Evolutionary conservation across 768 basidiomycete species (phyloP).

Genomic region (Gloeophyllum trabeum): DNA sequence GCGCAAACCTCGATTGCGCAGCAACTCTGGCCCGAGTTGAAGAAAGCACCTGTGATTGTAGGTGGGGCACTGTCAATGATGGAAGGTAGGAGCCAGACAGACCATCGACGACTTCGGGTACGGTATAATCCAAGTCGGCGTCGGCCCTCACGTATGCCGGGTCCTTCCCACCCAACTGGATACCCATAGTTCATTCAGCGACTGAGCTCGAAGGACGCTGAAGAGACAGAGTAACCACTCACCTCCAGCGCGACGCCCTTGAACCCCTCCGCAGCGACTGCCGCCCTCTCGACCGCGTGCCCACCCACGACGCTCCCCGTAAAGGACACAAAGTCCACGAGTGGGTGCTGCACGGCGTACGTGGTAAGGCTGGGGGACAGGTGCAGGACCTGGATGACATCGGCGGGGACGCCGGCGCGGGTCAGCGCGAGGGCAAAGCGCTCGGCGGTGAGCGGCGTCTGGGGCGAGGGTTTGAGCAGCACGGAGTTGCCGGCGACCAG

Average conservation of each 20-base stretch:
- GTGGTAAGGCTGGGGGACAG: slow-evolving; percentile 52
- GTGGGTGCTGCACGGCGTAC: slow-evolving; percentile 48
- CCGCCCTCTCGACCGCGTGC: slow-evolving; percentile 58
- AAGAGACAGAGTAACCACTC: slow-evolving; percentile 4
- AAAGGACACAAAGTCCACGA: slow-evolving; percentile 78
- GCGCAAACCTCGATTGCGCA: slow-evolving; percentile 74
- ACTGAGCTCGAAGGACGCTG: too few species aligned
- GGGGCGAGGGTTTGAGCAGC: slow-evolving; percentile 91
- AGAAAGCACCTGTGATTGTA: slow-evolving; percentile 60
- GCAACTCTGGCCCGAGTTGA: slow-evolving; percentile 97
- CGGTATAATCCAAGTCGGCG: slow-evolving; percentile 75
- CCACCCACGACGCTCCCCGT: slow-evolving; percentile 85
- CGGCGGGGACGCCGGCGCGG: slow-evolving; percentile 69
- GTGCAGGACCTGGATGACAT: slow-evolving; percentile 68
- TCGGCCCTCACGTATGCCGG: slow-evolving; percentile 91
- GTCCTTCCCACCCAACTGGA: slow-evolving; percentile 91
- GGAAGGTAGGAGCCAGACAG: slow-evolving; percentile 7
- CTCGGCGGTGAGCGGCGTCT: slow-evolving; percentile 86
- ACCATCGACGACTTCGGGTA: slow-evolving; percentile 87
- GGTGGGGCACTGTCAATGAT: not conserved
- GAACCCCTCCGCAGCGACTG: slow-evolving; percentile 55
- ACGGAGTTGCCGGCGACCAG: slow-evolving; percentile 87
- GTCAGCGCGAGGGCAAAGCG: slow-evolving; percentile 58
- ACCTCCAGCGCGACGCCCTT: slow-evolving; percentile 86
- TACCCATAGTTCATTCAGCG: slow-evolving; percentile 2